Evolutionary conservation across 2,329 filamentous ascomycete species (phyloP).

Genomic region (Lasiodiplodia sp.): DNA sequence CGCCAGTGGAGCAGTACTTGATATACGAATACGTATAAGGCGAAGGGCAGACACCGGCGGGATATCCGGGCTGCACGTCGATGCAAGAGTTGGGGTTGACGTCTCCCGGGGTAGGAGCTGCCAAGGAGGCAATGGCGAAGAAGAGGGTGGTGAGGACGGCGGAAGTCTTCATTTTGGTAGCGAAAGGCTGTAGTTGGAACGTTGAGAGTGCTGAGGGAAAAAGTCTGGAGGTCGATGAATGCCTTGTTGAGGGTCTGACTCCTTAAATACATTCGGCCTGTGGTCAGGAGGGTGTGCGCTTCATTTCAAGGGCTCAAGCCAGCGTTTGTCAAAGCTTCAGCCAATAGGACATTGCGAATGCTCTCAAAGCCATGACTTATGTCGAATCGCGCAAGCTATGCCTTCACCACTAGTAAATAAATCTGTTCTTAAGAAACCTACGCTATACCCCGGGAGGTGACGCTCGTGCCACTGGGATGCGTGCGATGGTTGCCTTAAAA

Average conservation of each 20-base stretch:
- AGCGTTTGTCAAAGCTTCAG: too few relatives aligned
- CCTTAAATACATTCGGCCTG: too few relatives aligned
- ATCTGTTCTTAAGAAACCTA: background rate
- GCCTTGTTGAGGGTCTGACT: too few relatives aligned
- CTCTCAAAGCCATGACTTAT: background rate
- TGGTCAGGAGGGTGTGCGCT: too few relatives aligned
- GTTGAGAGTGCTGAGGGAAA: background rate
- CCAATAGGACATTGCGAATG: background rate
- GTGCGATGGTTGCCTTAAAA: background rate
- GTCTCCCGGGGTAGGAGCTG: background rate
- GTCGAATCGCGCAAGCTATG: too few relatives aligned
- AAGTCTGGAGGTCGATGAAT: background rate
- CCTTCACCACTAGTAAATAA: background rate
- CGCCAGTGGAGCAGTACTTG: background rate
- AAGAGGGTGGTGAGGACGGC: background rate
- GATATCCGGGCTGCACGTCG: background rate
- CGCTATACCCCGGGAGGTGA: background rate
- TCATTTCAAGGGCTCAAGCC: too few relatives aligned
- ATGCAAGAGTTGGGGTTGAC: constrained; percentile 1
- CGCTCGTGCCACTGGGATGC: background rate
- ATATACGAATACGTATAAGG: background rate
- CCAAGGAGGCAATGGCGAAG: background rate
- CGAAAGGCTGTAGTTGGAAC: background rate
- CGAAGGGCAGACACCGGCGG: background rate
- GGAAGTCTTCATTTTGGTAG: background rate